A percentile compares a stretch with the other conserved stretches of the same genome.
Conservation (phyloP, 768 basidiomycete genomes). For the Crucibulum laeve region DNA sequence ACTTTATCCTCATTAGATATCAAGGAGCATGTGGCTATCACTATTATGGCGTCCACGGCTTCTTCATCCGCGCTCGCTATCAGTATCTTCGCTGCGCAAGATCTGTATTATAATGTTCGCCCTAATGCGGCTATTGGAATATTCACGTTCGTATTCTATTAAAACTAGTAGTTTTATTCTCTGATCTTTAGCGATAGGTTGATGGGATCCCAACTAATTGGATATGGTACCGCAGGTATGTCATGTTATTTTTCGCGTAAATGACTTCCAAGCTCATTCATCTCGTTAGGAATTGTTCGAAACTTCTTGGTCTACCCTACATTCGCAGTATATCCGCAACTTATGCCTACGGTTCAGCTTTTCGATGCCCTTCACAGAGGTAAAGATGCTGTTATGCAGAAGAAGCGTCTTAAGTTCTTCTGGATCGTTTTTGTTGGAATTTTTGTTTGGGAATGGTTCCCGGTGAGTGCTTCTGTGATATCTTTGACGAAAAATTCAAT, state of each 20-base stretch:
- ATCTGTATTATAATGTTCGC: slow-evolving; percentile 43
- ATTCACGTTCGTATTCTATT: slow-evolving; percentile 21
- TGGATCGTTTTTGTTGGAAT: slow-evolving; percentile 39
- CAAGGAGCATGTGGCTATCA: slow-evolving; percentile 50
- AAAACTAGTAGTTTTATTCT: background rate
- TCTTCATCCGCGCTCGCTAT: slow-evolving; percentile 46
- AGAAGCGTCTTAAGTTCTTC: slow-evolving; percentile 32
- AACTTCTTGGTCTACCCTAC: slow-evolving; percentile 48
- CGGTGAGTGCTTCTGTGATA: slow-evolving; percentile 13
- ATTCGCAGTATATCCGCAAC: slow-evolving; percentile 34
- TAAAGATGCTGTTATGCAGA: slow-evolving; percentile 35
- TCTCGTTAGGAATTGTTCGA: slow-evolving; percentile 21
- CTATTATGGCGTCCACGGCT: slow-evolving; percentile 52
- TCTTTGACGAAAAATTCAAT: background rate
- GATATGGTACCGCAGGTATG: slow-evolving; percentile 31
- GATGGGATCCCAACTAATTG: slow-evolving; percentile 31
- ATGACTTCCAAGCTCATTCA: background rate
- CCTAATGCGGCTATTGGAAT: slow-evolving; percentile 36
- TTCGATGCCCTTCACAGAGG: slow-evolving; percentile 39
- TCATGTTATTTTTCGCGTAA: slow-evolving; percentile 7
- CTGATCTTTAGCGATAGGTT: slow-evolving; percentile 17
- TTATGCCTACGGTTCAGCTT: slow-evolving; percentile 35
- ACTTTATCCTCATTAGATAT: slow-evolving; percentile 9
- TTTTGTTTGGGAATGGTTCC: slow-evolving; percentile 40
- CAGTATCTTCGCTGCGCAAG: slow-evolving; percentile 49